Base-by-base conservation (phyloP, 352 stramenopile genomes). In the Achlya hypogyna region DNA sequence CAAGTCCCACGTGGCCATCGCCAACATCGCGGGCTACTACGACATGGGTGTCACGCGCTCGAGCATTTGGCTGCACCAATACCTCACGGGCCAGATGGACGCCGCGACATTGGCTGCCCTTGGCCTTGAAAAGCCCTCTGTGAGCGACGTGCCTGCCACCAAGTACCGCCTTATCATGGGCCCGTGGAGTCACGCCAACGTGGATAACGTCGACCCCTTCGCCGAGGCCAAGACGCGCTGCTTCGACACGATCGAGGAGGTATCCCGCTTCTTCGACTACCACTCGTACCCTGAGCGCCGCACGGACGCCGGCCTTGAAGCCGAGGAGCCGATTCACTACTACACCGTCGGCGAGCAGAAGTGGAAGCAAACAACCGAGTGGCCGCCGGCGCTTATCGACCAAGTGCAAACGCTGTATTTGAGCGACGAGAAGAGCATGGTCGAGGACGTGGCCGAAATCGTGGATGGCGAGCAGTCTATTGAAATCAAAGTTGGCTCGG, bases 251-350 rank as follows among this genome's bases (percentile, higher is more conserved):
- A 62, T 93, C 52, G 81, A 90, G 53, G 82, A 93, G 71, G 86
- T 93, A 70, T 89, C 78, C 51, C 82, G 84, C 51, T 93, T 90
- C 78, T 86, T 93, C 53, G 84, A 93, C 62, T 76, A 87, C 75
- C 84, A 91, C 71, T 71, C 88, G 69, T 93, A 87, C 72, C 51
- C 63, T 22, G 84, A 89, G 51, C 82, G 82, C 54, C 74, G 78
- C 42, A 71, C 75, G 59, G 2, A 27, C 8, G 75, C 81, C 20
- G 72, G 74, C 51, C 34, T 91, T n/a, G 77, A 88, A 34, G 74
- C 81, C 5, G 84, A 93, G 40, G 73, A 87, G 53, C 81, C 82
- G 27, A 80, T 93, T 53, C 84, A 93, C 74, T 93, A 89, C 73
- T 93, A 80, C 70, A 85, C 82, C 18, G 69, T 91, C 51, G 84